Evolutionary conservation across 176 grass and related monocot species (phyloP), one percentile per base, ranked within the genome.

Genomic region (Paspalum vaginatum): DNA sequence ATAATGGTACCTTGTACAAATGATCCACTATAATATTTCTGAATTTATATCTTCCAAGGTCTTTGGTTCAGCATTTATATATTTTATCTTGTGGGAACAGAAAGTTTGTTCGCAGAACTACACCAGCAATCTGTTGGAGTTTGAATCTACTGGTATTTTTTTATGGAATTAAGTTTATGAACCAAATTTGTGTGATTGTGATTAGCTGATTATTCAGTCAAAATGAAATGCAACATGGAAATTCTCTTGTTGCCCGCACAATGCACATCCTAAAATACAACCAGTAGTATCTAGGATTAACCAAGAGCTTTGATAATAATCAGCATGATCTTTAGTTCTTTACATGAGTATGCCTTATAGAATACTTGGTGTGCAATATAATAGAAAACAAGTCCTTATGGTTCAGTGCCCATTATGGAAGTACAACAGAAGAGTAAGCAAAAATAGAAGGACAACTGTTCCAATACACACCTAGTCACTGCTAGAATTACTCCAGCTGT

Each of bases 401-500:
- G 60, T 17, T 68, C 27, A 44, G 44, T 76, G 21, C n/a, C 41
- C 5, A 68, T 41, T 70, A 87, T 13, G 85, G 9, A 79, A 75
- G 11, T 67, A 70, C 25, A 75, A n/a, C 53, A 55, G 63, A 74
- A 47, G 9, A 69, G 26, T 48, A 46, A 22, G 43, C 2, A 72
- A 87, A 86, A 61, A 20, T 65, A 70, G 43, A 9, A 77, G 22
- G 37, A 27, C 51, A 68, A 40, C 18, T 54, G 57, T 54, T 72
- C 11, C 38, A 72, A 42, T 76, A 67, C 86, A 60, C 75, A 98
- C 96, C 96, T 95, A 69, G 76, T 66, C 46, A 98, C 84, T 84
- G 96, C 82, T 79, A 95, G 49, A 70, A 98, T 85, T 53, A 98
- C 92, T 42, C 96, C 96, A 58, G 63, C 20, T 60, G 84, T 95